Conservation (phyloP, 371 early-diverging fungal genomes). For the Rhizopus sp. region DNA sequence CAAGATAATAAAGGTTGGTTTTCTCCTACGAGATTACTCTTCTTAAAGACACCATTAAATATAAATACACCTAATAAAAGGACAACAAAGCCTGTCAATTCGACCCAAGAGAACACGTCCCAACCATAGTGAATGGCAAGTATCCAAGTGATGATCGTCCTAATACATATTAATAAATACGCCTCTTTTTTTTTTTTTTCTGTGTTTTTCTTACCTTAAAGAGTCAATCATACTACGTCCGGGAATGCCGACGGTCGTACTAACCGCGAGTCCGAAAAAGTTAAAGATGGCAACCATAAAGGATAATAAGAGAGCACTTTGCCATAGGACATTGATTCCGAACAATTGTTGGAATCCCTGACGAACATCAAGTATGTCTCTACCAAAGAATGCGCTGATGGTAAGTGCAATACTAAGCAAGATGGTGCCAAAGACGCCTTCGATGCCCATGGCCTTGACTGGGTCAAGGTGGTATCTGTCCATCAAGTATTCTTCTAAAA, state of each 20-base stretch:
- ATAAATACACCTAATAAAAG: constrained; percentile 38
- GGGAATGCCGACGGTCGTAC: constrained; percentile 41
- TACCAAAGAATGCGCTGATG: constrained; percentile 26
- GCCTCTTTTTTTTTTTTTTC: constrained; percentile 6
- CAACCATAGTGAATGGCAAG: constrained; percentile 47
- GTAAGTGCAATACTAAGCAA: constrained; percentile 24
- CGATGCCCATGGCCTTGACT: constrained; percentile 50
- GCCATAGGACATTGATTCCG: constrained; percentile 30
- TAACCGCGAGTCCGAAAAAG: constrained; percentile 47
- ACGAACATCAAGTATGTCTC: constrained; percentile 28
- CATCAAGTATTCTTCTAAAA: constrained; percentile 50
- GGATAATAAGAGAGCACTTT: constrained; percentile 39
- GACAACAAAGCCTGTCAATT: constrained; percentile 34
- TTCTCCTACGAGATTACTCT: constrained; percentile 24
- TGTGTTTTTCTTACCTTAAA: constrained; percentile 29
- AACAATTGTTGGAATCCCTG: constrained; percentile 31
- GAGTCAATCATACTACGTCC: constrained; percentile 47
- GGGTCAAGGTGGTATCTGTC: constrained; percentile 45
- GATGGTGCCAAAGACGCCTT: constrained; percentile 41
- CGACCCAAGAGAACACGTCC: constrained; percentile 44
- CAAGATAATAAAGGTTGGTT: constrained; percentile 40
- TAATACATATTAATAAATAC: constrained; percentile 14
- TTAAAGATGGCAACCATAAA: constrained; percentile 49
- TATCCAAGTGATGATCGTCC: constrained; percentile 44
- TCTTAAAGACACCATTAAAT: constrained; percentile 48